phyloP scores from a whole-genome alignment of 1,139 yeast genomes.

The Zygosaccharomyces sapae region DNA sequence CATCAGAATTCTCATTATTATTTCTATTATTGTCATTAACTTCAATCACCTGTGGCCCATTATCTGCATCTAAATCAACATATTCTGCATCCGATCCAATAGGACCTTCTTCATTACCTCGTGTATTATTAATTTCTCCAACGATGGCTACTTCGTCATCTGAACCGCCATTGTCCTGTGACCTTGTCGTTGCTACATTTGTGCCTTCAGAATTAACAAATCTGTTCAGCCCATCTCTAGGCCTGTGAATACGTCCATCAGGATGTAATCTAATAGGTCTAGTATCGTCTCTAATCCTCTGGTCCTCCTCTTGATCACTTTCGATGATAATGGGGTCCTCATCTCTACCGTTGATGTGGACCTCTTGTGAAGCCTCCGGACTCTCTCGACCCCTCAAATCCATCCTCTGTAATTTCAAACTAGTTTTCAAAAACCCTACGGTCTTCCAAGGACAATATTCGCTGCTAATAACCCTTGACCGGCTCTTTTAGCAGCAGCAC shows the following conservation, averaged over 20 bases:
- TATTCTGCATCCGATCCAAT: constrained; percentile 23
- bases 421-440: not conserved
- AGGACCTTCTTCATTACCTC: constrained; percentile 18
- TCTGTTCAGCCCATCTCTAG: constrained; percentile 22
- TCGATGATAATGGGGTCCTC: constrained; percentile 26
- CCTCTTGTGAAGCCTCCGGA: not conserved
- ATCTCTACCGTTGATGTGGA: constrained; percentile 2
- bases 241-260: constrained; percentile 20
- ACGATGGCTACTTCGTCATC: constrained; percentile 28
- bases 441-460: not conserved
- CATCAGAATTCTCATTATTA: constrained; percentile 15
- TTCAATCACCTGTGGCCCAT: constrained; percentile 2
- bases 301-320: constrained; percentile 32
- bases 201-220: constrained; percentile 17
- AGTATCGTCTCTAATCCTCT: constrained; percentile 14
- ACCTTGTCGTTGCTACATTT: constrained; percentile 6
- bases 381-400: constrained; percentile 3
- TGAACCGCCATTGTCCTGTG: constrained; percentile 4
- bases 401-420: not conserved
- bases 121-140: constrained; percentile 17
- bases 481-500: not conserved
- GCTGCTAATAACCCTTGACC: not conserved
- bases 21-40: constrained; percentile 4
- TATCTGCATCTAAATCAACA: constrained; percentile 28
- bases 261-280: constrained; percentile 17